Percentiles rank a stretch among this genome's conserved stretches.
Conservation (phyloP, 2,329 filamentous ascomycete genomes). For the Calonectria henricotiae region DNA sequence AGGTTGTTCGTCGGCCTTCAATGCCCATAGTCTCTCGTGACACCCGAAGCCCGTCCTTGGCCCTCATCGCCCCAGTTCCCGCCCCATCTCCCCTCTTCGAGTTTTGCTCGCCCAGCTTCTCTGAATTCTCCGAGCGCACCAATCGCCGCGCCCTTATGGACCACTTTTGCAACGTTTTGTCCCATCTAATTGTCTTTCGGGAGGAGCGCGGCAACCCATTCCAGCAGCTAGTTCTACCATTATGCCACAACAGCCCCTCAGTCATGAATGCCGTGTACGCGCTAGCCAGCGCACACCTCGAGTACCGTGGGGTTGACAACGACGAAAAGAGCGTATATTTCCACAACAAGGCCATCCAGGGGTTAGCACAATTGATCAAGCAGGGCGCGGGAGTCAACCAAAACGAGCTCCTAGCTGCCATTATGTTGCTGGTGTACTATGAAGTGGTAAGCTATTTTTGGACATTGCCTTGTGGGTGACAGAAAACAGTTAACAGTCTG, state of each 20-base stretch:
- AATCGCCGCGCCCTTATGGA: constrained; percentile 73
- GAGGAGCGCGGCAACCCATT: constrained; percentile 77
- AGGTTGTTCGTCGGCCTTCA: constrained; percentile 48
- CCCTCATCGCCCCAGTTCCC: constrained; percentile 50
- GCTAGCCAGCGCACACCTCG: constrained; percentile 86
- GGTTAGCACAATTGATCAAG: constrained; percentile 72
- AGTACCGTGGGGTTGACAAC: constrained; percentile 73
- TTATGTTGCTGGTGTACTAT: constrained; percentile 76
- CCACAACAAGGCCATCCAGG: constrained; percentile 74
- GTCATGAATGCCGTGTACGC: constrained; percentile 90
- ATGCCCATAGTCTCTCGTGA: constrained; percentile 42
- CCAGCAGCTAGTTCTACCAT: constrained; percentile 74
- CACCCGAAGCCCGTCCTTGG: constrained; percentile 47
- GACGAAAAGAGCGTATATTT: constrained; percentile 73
- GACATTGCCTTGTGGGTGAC: not conserved
- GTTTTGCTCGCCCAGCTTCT: constrained; percentile 69
- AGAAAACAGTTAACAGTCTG: constrained; percentile 29
- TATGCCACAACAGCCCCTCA: constrained; percentile 70
- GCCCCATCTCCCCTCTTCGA: constrained; percentile 62
- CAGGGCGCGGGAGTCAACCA: constrained; percentile 66
- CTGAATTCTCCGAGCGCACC: constrained; percentile 71
- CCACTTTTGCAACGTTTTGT: constrained; percentile 77
- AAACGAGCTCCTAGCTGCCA: constrained; percentile 74
- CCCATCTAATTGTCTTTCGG: constrained; percentile 77
- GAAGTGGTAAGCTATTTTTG: constrained; percentile 69